Evolutionary conservation across 2,329 filamentous ascomycete genomes (phyloP).

Genomic region (Nothopassalora personata): DNA sequence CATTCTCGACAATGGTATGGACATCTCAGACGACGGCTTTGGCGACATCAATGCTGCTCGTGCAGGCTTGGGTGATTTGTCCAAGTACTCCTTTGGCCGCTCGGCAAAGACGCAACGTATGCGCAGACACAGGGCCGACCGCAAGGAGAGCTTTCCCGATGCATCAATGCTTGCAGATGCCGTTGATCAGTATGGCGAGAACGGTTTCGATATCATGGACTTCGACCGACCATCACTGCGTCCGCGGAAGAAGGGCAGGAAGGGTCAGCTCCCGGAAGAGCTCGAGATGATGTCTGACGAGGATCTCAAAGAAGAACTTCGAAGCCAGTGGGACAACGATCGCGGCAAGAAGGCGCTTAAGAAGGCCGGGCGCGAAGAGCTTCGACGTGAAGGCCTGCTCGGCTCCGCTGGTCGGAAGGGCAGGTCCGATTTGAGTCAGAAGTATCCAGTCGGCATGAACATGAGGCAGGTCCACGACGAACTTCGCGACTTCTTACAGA

Average conservation of each 20-base stretch:
- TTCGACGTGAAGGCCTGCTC: conserved; percentile 42
- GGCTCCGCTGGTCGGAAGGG: conserved; percentile 33
- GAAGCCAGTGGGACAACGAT: conserved; percentile 41
- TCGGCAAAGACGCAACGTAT: conserved; percentile 18
- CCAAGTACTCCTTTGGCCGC: conserved; percentile 17
- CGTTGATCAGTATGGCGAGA: conserved; percentile 59
- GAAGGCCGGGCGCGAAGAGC: conserved; percentile 45
- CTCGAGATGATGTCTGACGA: conserved; percentile 40
- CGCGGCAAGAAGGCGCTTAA: conserved; percentile 42
- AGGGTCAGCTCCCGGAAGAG: conserved; percentile 37
- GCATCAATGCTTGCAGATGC: conserved; percentile 54
- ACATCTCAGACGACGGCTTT: conserved; percentile 19
- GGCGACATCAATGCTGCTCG: conserved; percentile 30
- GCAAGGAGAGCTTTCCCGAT: conserved; percentile 44
- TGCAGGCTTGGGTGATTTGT: conserved; percentile 27
- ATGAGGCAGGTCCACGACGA: conserved; percentile 67
- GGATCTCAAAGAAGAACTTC: conserved; percentile 39
- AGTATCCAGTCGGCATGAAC: conserved; percentile 68
- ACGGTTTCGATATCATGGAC: conserved; percentile 81
- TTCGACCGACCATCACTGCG: conserved; percentile 65
- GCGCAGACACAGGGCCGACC: conserved; percentile 20
- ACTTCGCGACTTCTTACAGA: conserved; percentile 64
- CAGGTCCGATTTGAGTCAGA: conserved; percentile 53
- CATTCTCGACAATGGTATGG: conserved; percentile 46
- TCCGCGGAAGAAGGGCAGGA: conserved; percentile 59